Base-by-base conservation (phyloP, 352 stramenopile species). In the Pythium graminicola region DNA sequence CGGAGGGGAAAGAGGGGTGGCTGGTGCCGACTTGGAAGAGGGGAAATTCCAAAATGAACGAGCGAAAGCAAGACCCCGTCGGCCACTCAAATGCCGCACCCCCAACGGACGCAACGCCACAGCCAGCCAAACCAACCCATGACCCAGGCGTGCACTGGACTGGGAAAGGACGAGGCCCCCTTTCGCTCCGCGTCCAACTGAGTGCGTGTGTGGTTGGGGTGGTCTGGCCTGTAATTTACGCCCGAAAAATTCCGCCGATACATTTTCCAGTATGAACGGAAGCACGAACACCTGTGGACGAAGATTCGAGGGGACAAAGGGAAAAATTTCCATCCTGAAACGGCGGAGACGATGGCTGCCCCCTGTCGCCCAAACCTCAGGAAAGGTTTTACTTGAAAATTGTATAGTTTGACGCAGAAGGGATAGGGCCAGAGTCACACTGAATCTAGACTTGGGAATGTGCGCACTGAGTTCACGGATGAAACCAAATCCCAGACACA, bases 31-130 rank as follows among this genome's bases (percentile, higher is more conserved):
- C 53, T 62, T 62, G 68, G 68, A 71, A 71, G 72, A 65, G 61
- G 72, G 76, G 65, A 80, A 89, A 87, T 86, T 89, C 74, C 76
- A 74, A 82, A 89, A 84, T 89, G 79, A 81, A 33, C 29, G 2
- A 40, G 27, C 9, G 29, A 6, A 22, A 44, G n/a, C 20, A 31
- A 11, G 23, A 29, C 19, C 31, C 16, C 4, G 11, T 14, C 22
- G 24, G 35, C 54, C 54, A 63, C 42, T 36, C 45, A 55, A 50
- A 52, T 40, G 44, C n/a, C n/a, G n/a, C n/a, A n/a, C 28, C 14
- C 42, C 5, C 14, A 7, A 4, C 17, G 22, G 16, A 28, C 42
- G 49, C 29, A 42, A 61, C 22, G 35, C 32, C 43, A 49, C 33
- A 48, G 41, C 41, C 47, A 56, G 56, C 47, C 46, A 53, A 58